Base-by-base conservation (phyloP, 805 yeast genomes). In the Soucietia sequanensis region DNA sequence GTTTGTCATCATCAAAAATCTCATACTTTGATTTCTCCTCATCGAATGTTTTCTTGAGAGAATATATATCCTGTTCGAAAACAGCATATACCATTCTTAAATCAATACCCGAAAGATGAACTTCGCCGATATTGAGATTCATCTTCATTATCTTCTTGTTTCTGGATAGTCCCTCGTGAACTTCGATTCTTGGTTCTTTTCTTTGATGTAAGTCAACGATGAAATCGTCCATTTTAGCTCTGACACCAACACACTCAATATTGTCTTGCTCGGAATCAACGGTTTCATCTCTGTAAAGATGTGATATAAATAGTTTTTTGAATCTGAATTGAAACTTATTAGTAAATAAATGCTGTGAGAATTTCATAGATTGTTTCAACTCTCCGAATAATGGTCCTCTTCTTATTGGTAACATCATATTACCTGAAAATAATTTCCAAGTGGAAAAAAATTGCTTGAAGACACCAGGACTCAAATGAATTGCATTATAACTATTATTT, bases 381-480 rank as follows among this genome's bases (percentile, higher is more conserved):
- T 76, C 76, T 0, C 78, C 79, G 64, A 87, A 91, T 16, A 93
- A 52, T 1, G 62, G 57, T 0, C 98, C 97, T 30, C 76, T 70
- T 33, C 95, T 73, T 11, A 88, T 75, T 0, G 98, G 96, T 14
- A 90, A 65, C 34, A 88, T 78, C 46, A 84, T 70, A 36, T 82
- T 80, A 17, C 91, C 82, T n/a, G 82, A 75, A 58, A 91, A 91
- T 44, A 85, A 72, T 22, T 62, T 60, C 95, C 96, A 90, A 98
- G 98, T 93, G 4, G 58, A 53, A 50, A 78, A 80, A 62, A 93
- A 89, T 40, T 80, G 84, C 6, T 62, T 54, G 45, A 91, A 69
- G 0, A 81, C 73, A 4, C 65, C 66, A 2, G 96, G 95, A 2
- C 89, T 72, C 34, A 91, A 60, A 53, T 90, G 95, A 29, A 85